A percentile compares a stretch with the other conserved stretches of the same genome.
Conservation (phyloP, 305 asterid genomes). For the Solanum hybrid region DNA sequence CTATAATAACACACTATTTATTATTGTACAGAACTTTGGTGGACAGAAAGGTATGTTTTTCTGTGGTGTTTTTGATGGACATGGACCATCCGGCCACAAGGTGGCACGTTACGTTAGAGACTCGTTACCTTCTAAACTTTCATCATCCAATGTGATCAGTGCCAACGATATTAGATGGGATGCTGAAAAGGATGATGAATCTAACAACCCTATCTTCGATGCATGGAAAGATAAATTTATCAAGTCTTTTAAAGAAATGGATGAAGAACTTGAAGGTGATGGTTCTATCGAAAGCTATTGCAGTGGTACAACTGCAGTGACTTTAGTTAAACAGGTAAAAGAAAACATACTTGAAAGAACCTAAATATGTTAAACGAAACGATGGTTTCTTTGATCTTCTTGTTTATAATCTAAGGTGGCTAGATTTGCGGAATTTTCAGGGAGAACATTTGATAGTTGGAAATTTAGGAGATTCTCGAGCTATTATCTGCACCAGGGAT, state of each 20-base stretch:
- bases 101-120: constrained; percentile 75
- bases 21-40: constrained; percentile 42
- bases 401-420: neutral
- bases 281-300: constrained; percentile 61
- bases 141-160: constrained; percentile 26
- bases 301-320: constrained; percentile 81
- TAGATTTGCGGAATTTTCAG: constrained; percentile 18
- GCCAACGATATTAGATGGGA: constrained; percentile 6
- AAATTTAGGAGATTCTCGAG: constrained; percentile 91
- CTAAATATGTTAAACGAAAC: neutral
- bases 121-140: constrained; percentile 56
- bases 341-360: neutral
- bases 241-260: constrained; percentile 53
- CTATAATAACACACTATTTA: neutral
- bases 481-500: constrained; percentile 63
- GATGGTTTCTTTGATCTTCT: neutral
- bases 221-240: constrained; percentile 59
- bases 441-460: constrained; percentile 68
- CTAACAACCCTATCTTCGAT: constrained; percentile 29
- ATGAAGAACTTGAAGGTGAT: constrained; percentile 60
- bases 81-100: constrained; percentile 88
- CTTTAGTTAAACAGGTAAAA: constrained; percentile 61
- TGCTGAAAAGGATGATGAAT: neutral
- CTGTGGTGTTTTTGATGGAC: constrained; percentile 84
- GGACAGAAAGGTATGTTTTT: constrained; percentile 71